Conservation (phyloP, 2,329 filamentous ascomycete genomes). For the Neopestalotiopsis sp. region DNA sequence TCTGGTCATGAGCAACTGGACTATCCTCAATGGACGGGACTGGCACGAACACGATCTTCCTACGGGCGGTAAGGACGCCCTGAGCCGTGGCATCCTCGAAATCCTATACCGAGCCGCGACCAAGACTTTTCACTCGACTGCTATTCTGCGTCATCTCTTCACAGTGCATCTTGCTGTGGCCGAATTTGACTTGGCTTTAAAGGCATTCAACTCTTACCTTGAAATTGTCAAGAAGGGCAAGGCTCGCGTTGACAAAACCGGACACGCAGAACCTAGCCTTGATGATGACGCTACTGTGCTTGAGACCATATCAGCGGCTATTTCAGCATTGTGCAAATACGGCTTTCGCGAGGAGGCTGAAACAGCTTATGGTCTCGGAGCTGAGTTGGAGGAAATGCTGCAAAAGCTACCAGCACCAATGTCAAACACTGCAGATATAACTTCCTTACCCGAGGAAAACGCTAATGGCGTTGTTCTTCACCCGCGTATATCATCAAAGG, state of each 20-base stretch:
- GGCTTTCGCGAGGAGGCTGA: slow-evolving; percentile 77
- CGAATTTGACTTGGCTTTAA: slow-evolving; percentile 90
- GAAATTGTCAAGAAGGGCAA: slow-evolving; percentile 87
- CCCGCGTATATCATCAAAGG: slow-evolving; percentile 59
- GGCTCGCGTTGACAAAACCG: slow-evolving; percentile 80
- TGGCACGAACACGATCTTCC: slow-evolving; percentile 86
- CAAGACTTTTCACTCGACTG: slow-evolving; percentile 94
- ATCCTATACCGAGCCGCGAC: slow-evolving; percentile 89
- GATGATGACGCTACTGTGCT: slow-evolving; percentile 82
- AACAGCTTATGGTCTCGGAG: slow-evolving; percentile 75
- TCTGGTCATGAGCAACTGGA: slow-evolving; percentile 85
- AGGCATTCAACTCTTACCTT: slow-evolving; percentile 89
- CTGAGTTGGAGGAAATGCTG: slow-evolving; percentile 77
- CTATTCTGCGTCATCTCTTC: slow-evolving; percentile 86
- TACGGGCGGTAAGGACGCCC: slow-evolving; percentile 75
- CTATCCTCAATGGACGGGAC: slow-evolving; percentile 75
- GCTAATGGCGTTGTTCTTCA: slow-evolving; percentile 41
- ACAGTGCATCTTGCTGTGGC: slow-evolving; percentile 85
- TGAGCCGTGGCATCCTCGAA: slow-evolving; percentile 81
- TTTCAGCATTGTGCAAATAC: slow-evolving; percentile 82
- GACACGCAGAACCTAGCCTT: slow-evolving; percentile 71
- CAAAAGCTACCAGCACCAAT: slow-evolving; percentile 56
- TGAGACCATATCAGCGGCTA: slow-evolving; percentile 79
- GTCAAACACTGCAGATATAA: slow-evolving; percentile 32
- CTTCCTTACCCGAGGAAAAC: slow-evolving; percentile 39